Percentiles rank a stretch among this genome's conserved stretches.
phyloP scores from a whole-genome alignment of 2,329 filamentous ascomycete genomes.

The Davidsoniella neocaledoniae region DNA sequence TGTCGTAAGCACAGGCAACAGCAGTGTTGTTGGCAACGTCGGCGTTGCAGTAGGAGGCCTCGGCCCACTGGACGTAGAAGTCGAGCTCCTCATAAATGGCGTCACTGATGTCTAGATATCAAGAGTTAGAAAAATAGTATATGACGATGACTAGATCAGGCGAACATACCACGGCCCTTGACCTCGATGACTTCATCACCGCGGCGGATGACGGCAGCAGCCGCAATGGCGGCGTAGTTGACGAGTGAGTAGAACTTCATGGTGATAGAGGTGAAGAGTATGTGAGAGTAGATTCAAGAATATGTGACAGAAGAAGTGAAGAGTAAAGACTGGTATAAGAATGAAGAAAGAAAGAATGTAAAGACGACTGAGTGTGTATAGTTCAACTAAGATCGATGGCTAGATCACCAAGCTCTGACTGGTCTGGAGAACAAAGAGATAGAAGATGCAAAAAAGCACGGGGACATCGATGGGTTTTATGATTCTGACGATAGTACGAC shows the following conservation, averaged over 20 bases:
- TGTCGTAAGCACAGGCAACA: conserved; percentile 11
- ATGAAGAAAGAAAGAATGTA: not conserved
- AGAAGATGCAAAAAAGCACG: not conserved
- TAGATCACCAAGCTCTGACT: conserved; percentile 11
- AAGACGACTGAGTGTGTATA: not conserved
- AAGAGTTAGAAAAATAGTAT: not conserved
- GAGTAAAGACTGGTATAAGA: not conserved
- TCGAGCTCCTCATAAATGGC: conserved; percentile 8
- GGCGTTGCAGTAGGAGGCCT: conserved; percentile 12
- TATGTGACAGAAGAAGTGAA: not conserved
- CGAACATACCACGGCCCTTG: conserved; percentile 7
- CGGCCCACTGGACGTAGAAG: conserved; percentile 12
- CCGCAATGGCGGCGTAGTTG: conserved; percentile 9
- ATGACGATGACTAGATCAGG: no score
- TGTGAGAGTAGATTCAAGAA: not conserved
- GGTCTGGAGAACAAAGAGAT: conserved; percentile 5
- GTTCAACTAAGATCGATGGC: not conserved
- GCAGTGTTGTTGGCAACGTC: conserved; percentile 5
- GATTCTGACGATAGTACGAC: not conserved
- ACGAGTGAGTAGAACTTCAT: conserved; percentile 11
- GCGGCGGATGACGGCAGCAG: conserved; percentile 11
- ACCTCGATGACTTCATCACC: conserved; percentile 8
- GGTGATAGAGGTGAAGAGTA: not conserved
- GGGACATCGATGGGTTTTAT: conserved; percentile 4
- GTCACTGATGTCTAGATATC: conserved; percentile 1